Evolutionary conservation across 768 basidiomycete genomes (phyloP).

Genomic region (Cyclocybe cylindracea): DNA sequence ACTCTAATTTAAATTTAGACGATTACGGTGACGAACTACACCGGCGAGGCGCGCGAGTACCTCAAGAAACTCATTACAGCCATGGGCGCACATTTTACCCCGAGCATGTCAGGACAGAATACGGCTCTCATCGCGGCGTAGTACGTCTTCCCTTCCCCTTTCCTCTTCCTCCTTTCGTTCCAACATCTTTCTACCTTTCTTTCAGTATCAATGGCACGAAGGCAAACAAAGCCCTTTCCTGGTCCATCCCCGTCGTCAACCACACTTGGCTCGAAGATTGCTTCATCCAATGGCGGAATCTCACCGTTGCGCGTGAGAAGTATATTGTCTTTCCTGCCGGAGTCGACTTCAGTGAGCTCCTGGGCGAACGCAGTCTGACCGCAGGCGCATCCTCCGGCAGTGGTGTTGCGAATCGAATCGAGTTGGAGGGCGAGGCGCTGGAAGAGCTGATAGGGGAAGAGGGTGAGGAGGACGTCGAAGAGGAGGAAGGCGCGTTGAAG

Average conservation of each 20-base stretch:
- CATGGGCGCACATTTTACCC: constrained; percentile 81
- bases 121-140: constrained; percentile 83
- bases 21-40: constrained; percentile 88
- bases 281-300: constrained; percentile 74
- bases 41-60: constrained; percentile 84
- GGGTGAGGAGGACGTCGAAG: neutral
- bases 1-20: constrained; percentile 39
- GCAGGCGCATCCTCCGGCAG: constrained; percentile 7
- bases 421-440: constrained; percentile 21
- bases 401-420: constrained; percentile 16
- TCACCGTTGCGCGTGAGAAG: constrained; percentile 63
- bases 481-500: constrained; percentile 11
- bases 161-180: neutral
- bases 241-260: constrained; percentile 87
- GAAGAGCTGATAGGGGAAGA: constrained; percentile 5
- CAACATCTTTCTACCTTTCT: constrained; percentile 3
- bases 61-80: constrained; percentile 77
- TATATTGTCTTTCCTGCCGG: constrained; percentile 72
- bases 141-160: constrained; percentile 44
- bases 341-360: constrained; percentile 56
- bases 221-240: constrained; percentile 69
- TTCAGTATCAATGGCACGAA: constrained; percentile 53
- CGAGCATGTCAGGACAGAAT: constrained; percentile 76
- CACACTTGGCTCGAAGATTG: constrained; percentile 94
- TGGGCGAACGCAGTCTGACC: constrained; percentile 44